Evolutionary conservation across 495 filamentous ascomycete species (phyloP), one percentile per base, ranked within the genome.

Genomic region (Tuber calosporum): DNA sequence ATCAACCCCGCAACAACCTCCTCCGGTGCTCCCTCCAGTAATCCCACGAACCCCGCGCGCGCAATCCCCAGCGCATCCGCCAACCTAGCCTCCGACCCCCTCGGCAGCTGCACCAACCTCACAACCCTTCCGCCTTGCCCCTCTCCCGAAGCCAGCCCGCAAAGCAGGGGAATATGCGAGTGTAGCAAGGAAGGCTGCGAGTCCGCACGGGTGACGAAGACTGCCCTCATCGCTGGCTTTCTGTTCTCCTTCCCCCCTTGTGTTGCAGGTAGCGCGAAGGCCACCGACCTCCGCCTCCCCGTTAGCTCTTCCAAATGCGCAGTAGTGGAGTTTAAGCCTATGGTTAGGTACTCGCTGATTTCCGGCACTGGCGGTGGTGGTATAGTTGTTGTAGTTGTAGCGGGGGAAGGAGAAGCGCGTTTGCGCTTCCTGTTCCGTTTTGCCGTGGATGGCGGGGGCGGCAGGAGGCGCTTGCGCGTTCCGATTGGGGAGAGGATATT

Each of bases 241-340:
- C 34, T 41, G 6, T 38, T 69, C 53, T 43, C 70, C 22, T 15
- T 69, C 71, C 58, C 42, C 39, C 11, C 71, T n/a, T 15, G n/a
- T 62, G 20, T 22, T 72, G 53, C 62, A 9, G 48, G 48, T n/a
- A 38, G 34, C n/a, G 45, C n/a, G 42, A 73, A 26, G n/a, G 69
- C 38, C 26, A 43, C 15, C 36, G 66, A n/a, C 26, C 37, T 7
- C 75, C 68, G 13, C 77, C 80, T 22, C 79, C 76, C n/a, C n/a
- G 62, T 62, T 71, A 78, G 70, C 34, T 69, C 40, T 73, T 84
- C 82, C 1, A 87, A 81, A 66, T 82, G 76, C 7, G 81, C 82
- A 22, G 80, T 85, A 11, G 84, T 83, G 71, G 80, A 82, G 76
- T 87, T 87, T 39, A 87, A 80, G 48, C 86, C 85, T 66, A 87